Conservation (phyloP, 805 yeast genomes). For the Saturnispora zaruensis region DNA sequence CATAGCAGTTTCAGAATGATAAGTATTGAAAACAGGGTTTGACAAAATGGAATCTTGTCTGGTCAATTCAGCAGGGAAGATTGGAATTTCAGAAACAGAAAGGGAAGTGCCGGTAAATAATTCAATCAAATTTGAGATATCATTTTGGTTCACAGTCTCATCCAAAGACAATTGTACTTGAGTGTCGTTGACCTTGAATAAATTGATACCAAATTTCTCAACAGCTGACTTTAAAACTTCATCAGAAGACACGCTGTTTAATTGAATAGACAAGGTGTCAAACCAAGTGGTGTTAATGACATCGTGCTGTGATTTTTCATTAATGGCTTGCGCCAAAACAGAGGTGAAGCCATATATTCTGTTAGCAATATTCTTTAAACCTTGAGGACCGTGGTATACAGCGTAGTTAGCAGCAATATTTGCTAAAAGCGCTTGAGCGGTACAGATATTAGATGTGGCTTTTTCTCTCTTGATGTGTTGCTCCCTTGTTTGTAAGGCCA, state of each 20-base stretch:
- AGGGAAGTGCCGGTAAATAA: slow-evolving; percentile 44
- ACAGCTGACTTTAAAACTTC: slow-evolving; percentile 52
- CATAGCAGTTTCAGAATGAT: slow-evolving; percentile 94
- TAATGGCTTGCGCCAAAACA: slow-evolving; percentile 55
- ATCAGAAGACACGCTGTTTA: slow-evolving; percentile 45
- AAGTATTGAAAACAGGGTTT: slow-evolving; percentile 71
- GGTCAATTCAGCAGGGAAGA: slow-evolving; percentile 38
- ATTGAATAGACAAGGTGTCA: slow-evolving; percentile 71
- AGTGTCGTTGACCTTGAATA: slow-evolving; percentile 55
- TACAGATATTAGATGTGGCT: slow-evolving; percentile 96
- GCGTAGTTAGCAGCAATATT: slow-evolving; percentile 94
- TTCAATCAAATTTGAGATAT: slow-evolving; percentile 47
- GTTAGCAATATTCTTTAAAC: slow-evolving; percentile 67
- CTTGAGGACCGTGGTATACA: slow-evolving; percentile 91
- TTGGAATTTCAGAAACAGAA: slow-evolving; percentile 33
- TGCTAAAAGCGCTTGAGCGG: slow-evolving; percentile 94
- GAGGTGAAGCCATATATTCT: slow-evolving; percentile 70
- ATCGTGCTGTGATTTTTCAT: slow-evolving; percentile 33
- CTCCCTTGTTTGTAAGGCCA: slow-evolving; percentile 96
- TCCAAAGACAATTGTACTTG: slow-evolving; percentile 80
- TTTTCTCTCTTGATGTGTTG: slow-evolving; percentile 96
- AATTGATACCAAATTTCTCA: slow-evolving; percentile 56
- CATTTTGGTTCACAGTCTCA: slow-evolving; percentile 67
- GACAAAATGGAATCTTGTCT: slow-evolving; percentile 56
- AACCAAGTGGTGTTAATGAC: slow-evolving; percentile 49